A percentile compares a stretch with the other conserved stretches of the same genome.
phyloP scores from a whole-genome alignment of 352 stramenopile species.

The Phytophthora colocasiae region DNA sequence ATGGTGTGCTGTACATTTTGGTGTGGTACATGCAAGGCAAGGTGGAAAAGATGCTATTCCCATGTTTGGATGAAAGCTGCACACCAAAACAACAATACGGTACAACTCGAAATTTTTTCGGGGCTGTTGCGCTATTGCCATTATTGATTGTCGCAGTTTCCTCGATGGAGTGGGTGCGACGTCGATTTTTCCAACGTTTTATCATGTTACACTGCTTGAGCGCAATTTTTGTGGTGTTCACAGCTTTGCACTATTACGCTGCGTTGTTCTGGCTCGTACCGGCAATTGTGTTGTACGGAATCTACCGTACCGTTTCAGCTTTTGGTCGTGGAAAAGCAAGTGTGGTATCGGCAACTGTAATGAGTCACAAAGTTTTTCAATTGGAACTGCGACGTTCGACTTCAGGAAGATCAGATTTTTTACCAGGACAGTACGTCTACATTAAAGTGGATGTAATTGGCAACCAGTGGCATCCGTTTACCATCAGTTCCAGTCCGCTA shows the following conservation, averaged over 20 bases:
- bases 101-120: constrained; percentile 69
- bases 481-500: constrained; percentile 71
- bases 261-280: constrained; percentile 66
- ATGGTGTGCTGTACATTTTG: constrained; percentile 62
- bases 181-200: constrained; percentile 63
- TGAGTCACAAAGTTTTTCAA: constrained; percentile 60
- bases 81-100: constrained; percentile 57
- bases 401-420: constrained; percentile 37
- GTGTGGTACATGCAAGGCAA: constrained; percentile 63
- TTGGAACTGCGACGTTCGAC: constrained; percentile 58
- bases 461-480: constrained; percentile 79
- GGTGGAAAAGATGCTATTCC: constrained; percentile 59
- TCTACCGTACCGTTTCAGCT: constrained; percentile 64
- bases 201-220: constrained; percentile 61
- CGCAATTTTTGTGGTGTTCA: constrained; percentile 52
- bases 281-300: constrained; percentile 58
- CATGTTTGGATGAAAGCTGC: constrained; percentile 51
- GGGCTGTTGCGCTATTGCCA: constrained; percentile 53
- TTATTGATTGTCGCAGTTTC: constrained; percentile 48
- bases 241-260: constrained; percentile 76
- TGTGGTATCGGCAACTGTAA: constrained; percentile 47
- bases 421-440: constrained; percentile 77
- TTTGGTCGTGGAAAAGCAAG: constrained; percentile 49
- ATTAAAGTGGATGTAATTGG: constrained; percentile 64
- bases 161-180: constrained; percentile 62